phyloP scores from a whole-genome alignment of 2,329 filamentous ascomycete genomes.

The Amylocarpus encephaloides region DNA sequence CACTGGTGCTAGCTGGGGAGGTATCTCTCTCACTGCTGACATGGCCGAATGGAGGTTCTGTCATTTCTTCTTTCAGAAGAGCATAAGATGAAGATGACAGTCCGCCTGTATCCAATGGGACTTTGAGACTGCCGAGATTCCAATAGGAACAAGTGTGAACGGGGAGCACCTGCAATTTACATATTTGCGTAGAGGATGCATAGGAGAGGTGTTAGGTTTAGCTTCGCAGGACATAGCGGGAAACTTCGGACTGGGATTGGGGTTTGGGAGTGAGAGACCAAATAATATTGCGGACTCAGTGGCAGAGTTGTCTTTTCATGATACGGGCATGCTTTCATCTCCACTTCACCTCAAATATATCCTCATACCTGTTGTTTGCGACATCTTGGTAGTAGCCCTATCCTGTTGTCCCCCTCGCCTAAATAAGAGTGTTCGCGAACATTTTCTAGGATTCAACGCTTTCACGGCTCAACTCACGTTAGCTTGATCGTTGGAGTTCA shows the following conservation, averaged over 20 bases:
- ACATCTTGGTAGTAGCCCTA: neutral
- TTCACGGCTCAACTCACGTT: neutral
- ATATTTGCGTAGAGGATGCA: slow-evolving; percentile 39
- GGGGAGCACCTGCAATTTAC: slow-evolving; percentile 39
- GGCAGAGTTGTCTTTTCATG: slow-evolving; percentile 30
- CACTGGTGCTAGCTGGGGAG: slow-evolving; percentile 39
- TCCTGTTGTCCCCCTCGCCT: no score
- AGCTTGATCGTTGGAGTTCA: neutral
- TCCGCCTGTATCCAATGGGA: slow-evolving; percentile 25
- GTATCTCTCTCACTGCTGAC: slow-evolving; percentile 38
- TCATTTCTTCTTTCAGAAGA: slow-evolving; percentile 40
- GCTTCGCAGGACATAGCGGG: slow-evolving; percentile 17
- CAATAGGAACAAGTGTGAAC: slow-evolving; percentile 39
- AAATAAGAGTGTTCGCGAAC: neutral
- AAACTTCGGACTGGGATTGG: slow-evolving; percentile 35
- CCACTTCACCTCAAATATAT: no score
- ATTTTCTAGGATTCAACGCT: neutral
- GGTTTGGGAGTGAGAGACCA: slow-evolving; percentile 27
- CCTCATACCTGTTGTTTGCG: no score
- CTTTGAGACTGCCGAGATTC: slow-evolving; percentile 37
- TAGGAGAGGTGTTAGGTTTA: slow-evolving; percentile 29
- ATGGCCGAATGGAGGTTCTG: slow-evolving; percentile 39
- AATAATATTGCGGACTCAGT: slow-evolving; percentile 21
- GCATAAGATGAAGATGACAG: slow-evolving; percentile 34
- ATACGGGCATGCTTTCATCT: slow-evolving; percentile 19